phyloP scores from a whole-genome alignment of 192 early-diverging fungal species.

The Backusella westeae region DNA sequence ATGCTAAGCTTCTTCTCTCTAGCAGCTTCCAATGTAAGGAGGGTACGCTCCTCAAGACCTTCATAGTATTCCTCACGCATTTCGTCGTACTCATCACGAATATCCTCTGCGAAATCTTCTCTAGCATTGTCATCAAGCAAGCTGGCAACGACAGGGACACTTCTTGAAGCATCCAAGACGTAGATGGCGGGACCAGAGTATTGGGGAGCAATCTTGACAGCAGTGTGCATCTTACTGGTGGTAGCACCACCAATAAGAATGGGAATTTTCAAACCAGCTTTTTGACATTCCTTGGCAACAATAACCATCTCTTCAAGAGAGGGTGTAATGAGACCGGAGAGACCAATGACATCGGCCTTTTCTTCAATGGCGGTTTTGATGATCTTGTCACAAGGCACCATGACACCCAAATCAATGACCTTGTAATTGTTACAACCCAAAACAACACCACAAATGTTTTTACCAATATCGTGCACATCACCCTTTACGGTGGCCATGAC shows the following conservation, averaged over 20 bases:
- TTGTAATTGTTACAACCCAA: slow-evolving; percentile 97
- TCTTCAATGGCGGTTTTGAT: slow-evolving; percentile 83
- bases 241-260: slow-evolving; percentile 95
- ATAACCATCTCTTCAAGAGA: slow-evolving; percentile 97
- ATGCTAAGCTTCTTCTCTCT: slow-evolving; percentile 63
- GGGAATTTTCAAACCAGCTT: slow-evolving; percentile 82
- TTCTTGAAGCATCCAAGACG: slow-evolving; percentile 87
- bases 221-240: slow-evolving; percentile 94
- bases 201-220: slow-evolving; percentile 93
- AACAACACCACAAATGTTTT: slow-evolving; percentile 97
- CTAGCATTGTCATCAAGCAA: slow-evolving; percentile 72
- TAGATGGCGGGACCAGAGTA: slow-evolving; percentile 82
- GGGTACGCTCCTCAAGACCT: slow-evolving; percentile 81
- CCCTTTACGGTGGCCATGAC: slow-evolving; percentile 96
- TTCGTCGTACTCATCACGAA: slow-evolving; percentile 93
- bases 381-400: slow-evolving; percentile 94
- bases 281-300: slow-evolving; percentile 91
- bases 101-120: slow-evolving; percentile 89
- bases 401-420: slow-evolving; percentile 93
- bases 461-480: slow-evolving; percentile 98
- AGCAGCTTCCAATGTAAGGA: slow-evolving; percentile 70
- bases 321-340: slow-evolving; percentile 93
- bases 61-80: slow-evolving; percentile 93
- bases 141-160: slow-evolving; percentile 86
- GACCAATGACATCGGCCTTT: slow-evolving; percentile 91